Percentiles rank a stretch among this genome's conserved stretches.
Evolutionary conservation across 2,329 filamentous ascomycete species (phyloP).

Genomic region (Westerdykella ornata): DNA sequence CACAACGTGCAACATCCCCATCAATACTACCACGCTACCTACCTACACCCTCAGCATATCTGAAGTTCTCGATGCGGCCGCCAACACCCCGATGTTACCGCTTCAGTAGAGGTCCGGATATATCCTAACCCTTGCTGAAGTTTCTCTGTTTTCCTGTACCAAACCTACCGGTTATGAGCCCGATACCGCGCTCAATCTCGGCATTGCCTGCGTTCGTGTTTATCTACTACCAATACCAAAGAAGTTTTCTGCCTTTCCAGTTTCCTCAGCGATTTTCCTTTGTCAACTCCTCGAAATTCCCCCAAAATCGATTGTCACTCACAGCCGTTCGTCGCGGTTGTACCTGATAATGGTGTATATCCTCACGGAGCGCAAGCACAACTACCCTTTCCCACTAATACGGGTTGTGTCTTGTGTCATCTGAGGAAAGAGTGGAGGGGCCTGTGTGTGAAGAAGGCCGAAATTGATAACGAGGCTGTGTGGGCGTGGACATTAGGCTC

Average conservation of each 20-base stretch:
- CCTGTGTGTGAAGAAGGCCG: constrained; percentile 21
- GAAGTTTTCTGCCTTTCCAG: constrained; percentile 23
- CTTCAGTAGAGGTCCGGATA: not conserved
- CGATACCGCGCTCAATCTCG: constrained; percentile 35
- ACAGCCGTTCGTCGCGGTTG: no score
- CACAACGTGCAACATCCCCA: constrained; percentile 25
- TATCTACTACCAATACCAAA: constrained; percentile 28
- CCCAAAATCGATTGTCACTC: not conserved
- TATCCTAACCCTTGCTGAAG: no score
- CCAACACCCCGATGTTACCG: not conserved
- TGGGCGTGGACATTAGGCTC: constrained; percentile 19
- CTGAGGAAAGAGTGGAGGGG: constrained; percentile 18
- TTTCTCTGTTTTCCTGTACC: constrained; percentile 27
- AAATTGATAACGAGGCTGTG: constrained; percentile 29
- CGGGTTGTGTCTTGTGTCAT: constrained; percentile 17
- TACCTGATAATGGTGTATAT: constrained; percentile 3
- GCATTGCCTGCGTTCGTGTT: constrained; percentile 36
- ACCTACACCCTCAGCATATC: constrained; percentile 33
- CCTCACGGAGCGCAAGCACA: constrained; percentile 4
- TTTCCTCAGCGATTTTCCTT: constrained; percentile 30
- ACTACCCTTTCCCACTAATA: constrained; percentile 27
- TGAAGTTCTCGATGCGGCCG: not conserved
- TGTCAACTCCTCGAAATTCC: constrained; percentile 19
- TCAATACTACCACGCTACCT: constrained; percentile 33
- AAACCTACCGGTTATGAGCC: constrained; percentile 35